Evolutionary conservation across 139 green algal genomes (phyloP).

Genomic region (Prasinococcaceae sp.): DNA sequence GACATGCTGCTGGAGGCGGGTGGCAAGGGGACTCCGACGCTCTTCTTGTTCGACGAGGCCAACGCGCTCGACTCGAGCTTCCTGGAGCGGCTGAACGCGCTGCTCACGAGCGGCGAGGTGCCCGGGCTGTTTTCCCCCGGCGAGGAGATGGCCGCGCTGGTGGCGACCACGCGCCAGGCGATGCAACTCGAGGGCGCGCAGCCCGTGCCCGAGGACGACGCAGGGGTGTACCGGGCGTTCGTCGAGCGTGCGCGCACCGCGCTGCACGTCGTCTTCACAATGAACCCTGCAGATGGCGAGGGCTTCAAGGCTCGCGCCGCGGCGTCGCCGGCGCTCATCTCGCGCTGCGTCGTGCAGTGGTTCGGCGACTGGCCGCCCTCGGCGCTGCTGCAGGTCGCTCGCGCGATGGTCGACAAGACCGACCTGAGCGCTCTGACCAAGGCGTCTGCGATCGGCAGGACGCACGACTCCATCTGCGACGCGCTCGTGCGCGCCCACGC

Average conservation of each 20-base stretch:
- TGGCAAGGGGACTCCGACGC: slow-evolving; percentile 10
- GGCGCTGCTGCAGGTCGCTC: slow-evolving; percentile 3
- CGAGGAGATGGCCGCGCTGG: slow-evolving; percentile 6
- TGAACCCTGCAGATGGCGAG: slow-evolving; percentile 4
- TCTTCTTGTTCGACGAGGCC: slow-evolving; percentile 15
- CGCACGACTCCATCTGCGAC: too few relatives aligned
- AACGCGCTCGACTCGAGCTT: slow-evolving; percentile 2
- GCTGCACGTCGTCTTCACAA: slow-evolving; percentile 10
- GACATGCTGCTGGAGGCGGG: slow-evolving; percentile 1
- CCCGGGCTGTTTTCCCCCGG: slow-evolving; percentile 6
- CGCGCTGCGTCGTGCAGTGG: slow-evolving; percentile 6
- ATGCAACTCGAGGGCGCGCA: neutral
- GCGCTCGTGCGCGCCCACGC: too few relatives aligned
- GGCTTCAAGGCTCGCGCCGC: neutral
- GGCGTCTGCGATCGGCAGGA: too few relatives aligned
- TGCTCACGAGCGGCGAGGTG: slow-evolving; percentile 6
- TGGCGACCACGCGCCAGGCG: neutral
- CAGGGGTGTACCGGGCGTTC: slow-evolving; percentile 4
- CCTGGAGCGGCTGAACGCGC: slow-evolving; percentile 13
- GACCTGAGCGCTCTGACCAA: neutral
- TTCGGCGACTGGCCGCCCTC: neutral
- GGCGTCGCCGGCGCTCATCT: slow-evolving; percentile 5
- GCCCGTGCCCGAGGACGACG: neutral
- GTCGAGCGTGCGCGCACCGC: slow-evolving; percentile 1
- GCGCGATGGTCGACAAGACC: neutral